Conservation (phyloP, 2,329 filamentous ascomycete genomes). For the Cladorrhinum sp. region DNA sequence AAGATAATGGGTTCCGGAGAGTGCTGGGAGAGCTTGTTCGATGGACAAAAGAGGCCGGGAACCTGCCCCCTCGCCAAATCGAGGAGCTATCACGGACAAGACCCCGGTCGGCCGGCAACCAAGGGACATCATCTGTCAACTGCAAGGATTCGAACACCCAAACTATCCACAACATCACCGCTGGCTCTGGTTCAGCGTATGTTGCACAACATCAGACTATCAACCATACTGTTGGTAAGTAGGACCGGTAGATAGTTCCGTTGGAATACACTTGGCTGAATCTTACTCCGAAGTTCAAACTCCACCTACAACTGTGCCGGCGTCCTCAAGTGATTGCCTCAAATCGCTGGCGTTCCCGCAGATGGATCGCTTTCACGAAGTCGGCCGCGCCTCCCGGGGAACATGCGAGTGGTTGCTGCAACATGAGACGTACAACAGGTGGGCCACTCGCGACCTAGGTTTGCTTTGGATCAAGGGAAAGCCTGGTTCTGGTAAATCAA, state of each 20-base stretch:
- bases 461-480: slow-evolving; percentile 39
- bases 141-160: too few species aligned
- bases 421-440: slow-evolving; percentile 24
- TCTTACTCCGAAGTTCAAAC: slow-evolving; percentile 9
- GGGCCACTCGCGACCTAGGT: slow-evolving; percentile 26
- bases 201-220: too few species aligned
- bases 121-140: too few species aligned
- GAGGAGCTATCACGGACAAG: too few species aligned
- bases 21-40: slow-evolving; percentile 26
- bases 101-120: too few species aligned
- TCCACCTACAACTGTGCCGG: neutral
- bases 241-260: slow-evolving; percentile 6
- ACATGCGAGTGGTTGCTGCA: slow-evolving; percentile 36
- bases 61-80: too few species aligned
- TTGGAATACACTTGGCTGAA: slow-evolving; percentile 15
- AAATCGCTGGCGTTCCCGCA: neutral
- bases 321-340: slow-evolving; percentile 31
- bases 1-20: slow-evolving; percentile 32
- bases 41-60: too few species aligned
- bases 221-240: slow-evolving; percentile 12
- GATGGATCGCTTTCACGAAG: too few species aligned
- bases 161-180: too few species aligned
- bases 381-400: neutral
- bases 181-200: too few species aligned
- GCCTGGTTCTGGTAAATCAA: slow-evolving; percentile 41